Conservation (phyloP, 495 filamentous ascomycete species). For the Penicillium ucsense region DNA sequence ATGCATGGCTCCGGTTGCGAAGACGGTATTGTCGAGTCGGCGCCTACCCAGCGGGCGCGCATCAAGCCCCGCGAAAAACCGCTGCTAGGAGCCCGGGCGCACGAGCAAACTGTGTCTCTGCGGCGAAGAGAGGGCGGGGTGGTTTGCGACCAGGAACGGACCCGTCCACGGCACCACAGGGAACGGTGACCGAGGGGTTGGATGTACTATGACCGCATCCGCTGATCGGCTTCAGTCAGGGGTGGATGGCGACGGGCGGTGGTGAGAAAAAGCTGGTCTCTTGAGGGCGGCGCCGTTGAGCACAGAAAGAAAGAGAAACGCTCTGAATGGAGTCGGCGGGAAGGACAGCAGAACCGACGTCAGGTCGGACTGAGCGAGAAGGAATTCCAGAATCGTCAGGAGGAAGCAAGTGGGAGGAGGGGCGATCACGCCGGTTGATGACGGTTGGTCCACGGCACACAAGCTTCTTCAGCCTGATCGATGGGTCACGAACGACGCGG, state of each 20-base stretch:
- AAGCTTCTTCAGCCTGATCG: too few relatives aligned
- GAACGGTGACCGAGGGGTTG: slow-evolving; percentile 29
- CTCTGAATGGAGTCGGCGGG: slow-evolving; percentile 4
- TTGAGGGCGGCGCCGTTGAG: neutral
- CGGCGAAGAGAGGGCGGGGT: too few relatives aligned
- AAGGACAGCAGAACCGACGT: neutral
- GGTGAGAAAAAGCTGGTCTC: neutral
- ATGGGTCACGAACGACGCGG: too few relatives aligned
- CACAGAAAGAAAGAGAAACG: too few relatives aligned
- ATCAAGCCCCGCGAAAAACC: neutral
- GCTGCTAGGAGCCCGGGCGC: too few relatives aligned
- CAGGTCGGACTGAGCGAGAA: neutral
- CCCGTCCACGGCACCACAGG: slow-evolving; percentile 29
- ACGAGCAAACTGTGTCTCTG: too few relatives aligned
- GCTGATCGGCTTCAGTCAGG: slow-evolving; percentile 8
- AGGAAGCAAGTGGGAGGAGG: neutral
- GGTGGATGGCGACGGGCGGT: neutral
- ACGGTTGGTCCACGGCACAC: neutral
- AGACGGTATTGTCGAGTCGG: slow-evolving; percentile 1
- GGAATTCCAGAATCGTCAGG: neutral
- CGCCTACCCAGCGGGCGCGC: slow-evolving; percentile 20
- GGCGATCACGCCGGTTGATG: neutral
- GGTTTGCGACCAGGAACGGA: slow-evolving; percentile 4
- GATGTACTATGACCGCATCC: slow-evolving; percentile 27
- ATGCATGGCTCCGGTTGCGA: slow-evolving; percentile 13